A percentile compares a stretch with the other conserved stretches of the same genome.
These are phyloP conservation scores for Sphenostylis stenocarpa DNA, from an alignment of 306 rosid species.

Conservation along the genomic window DNA sequence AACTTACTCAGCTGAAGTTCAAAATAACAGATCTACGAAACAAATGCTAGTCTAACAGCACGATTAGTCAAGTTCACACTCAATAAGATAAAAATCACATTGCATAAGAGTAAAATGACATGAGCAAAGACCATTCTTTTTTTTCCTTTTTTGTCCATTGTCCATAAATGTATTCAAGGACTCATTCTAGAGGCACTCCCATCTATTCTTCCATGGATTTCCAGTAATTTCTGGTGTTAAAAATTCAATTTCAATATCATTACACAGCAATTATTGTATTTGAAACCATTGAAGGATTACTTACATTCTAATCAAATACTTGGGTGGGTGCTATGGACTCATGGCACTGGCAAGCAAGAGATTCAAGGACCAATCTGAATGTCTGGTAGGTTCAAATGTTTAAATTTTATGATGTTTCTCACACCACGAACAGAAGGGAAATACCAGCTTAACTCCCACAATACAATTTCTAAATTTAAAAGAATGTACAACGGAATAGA, in stretches of 20 bases:
- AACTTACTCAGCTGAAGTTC: conserved; percentile 3
- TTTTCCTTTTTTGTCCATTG: background rate
- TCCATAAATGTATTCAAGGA: background rate
- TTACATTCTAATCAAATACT: background rate
- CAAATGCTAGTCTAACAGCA: background rate
- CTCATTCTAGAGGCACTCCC: background rate
- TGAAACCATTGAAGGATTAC: background rate
- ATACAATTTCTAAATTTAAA: background rate
- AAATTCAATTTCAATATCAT: background rate
- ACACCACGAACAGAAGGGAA: background rate
- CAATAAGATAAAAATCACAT: background rate
- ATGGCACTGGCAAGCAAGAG: background rate
- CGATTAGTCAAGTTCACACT: background rate
- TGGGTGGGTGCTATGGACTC: background rate
- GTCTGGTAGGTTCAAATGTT: conserved; percentile 4
- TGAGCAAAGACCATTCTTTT: background rate
- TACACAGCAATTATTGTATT: background rate
- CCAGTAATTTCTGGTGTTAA: background rate
- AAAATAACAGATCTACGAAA: conserved; percentile 9
- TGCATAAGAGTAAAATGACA: background rate
- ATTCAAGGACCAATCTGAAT: background rate
- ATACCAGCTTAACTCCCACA: background rate
- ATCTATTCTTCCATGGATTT: background rate
- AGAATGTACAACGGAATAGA: background rate
- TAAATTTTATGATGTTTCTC: background rate